A percentile compares a stretch with the other conserved stretches of the same genome.
phyloP scores from a whole-genome alignment of 768 basidiomycete genomes.

The Russula dissimulans region DNA sequence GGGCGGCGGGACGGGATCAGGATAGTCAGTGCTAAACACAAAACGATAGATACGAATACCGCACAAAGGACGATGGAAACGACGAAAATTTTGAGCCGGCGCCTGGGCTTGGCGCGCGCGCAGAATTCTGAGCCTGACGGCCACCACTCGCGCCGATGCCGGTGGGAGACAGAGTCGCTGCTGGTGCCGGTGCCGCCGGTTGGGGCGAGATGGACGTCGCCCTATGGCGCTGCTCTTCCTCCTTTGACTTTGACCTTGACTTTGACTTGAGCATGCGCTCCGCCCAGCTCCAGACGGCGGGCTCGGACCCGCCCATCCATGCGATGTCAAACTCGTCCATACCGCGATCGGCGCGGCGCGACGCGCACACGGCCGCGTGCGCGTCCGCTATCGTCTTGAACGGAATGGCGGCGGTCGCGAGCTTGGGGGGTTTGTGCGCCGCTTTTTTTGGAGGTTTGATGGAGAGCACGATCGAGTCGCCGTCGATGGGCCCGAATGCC shows the following conservation, averaged over 20 bases:
- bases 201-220: neutral
- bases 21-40: too few relatives aligned
- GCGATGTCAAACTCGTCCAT: constrained; percentile 55
- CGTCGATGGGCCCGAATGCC: constrained; percentile 56
- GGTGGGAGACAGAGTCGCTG: neutral
- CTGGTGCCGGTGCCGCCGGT: neutral
- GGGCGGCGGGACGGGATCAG: too few relatives aligned
- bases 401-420: constrained; percentile 62
- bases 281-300: constrained; percentile 62
- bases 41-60: neutral
- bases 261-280: constrained; percentile 63
- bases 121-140: neutral
- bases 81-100: neutral
- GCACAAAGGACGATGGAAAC: constrained; percentile 11
- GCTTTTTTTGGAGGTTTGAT: constrained; percentile 52
- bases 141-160: neutral
- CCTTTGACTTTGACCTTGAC: neutral
- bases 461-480: constrained; percentile 56
- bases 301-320: constrained; percentile 72
- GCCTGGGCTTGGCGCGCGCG: neutral
- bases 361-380: constrained; percentile 64
- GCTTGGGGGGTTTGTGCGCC: constrained; percentile 49
- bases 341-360: constrained; percentile 40
- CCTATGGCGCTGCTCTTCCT: neutral
- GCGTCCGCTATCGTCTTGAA: constrained; percentile 71